Evolutionary conservation across 2,329 filamentous ascomycete species (phyloP).

Genomic region (Intubia oerlemansii): DNA sequence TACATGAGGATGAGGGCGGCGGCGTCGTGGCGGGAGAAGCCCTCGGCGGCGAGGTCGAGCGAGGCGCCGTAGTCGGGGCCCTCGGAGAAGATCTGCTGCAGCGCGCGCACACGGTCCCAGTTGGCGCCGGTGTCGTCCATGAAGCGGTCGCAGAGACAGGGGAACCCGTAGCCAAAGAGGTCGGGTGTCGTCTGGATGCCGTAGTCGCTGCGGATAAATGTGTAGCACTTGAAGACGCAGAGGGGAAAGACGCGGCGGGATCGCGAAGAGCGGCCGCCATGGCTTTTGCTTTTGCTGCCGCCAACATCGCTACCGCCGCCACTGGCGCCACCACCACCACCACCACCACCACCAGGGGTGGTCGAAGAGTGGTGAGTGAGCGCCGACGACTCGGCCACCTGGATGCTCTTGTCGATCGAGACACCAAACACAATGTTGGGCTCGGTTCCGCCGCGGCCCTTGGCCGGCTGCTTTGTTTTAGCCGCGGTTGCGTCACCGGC

Average conservation of each 20-base stretch:
- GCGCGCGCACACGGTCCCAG: conserved; percentile 13
- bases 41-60: conserved; percentile 8
- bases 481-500: no score
- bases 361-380: conserved; percentile 19
- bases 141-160: conserved; percentile 13
- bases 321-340: conserved; percentile 7
- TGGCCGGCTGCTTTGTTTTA: not conserved
- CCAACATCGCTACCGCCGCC: conserved; percentile 11
- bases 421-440: conserved; percentile 18
- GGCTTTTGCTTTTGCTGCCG: no score
- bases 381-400: conserved; percentile 17
- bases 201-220: conserved; percentile 15
- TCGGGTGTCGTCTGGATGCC: conserved; percentile 15
- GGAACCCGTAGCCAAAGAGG: conserved; percentile 16
- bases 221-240: conserved; percentile 19
- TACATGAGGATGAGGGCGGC: conserved; percentile 19
- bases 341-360: conserved; percentile 13
- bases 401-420: conserved; percentile 18
- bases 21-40: conserved; percentile 18
- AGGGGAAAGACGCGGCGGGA: conserved; percentile 18
- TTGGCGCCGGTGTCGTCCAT: conserved; percentile 4
- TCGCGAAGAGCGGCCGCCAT: conserved; percentile 6
- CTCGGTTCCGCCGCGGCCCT: not conserved
- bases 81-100: conserved; percentile 17
- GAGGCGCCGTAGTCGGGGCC: conserved; percentile 17